Evolutionary conservation across 73 alveolate species (phyloP), one percentile per base, ranked within the genome.

Genomic region (Stentor coeruleus): DNA sequence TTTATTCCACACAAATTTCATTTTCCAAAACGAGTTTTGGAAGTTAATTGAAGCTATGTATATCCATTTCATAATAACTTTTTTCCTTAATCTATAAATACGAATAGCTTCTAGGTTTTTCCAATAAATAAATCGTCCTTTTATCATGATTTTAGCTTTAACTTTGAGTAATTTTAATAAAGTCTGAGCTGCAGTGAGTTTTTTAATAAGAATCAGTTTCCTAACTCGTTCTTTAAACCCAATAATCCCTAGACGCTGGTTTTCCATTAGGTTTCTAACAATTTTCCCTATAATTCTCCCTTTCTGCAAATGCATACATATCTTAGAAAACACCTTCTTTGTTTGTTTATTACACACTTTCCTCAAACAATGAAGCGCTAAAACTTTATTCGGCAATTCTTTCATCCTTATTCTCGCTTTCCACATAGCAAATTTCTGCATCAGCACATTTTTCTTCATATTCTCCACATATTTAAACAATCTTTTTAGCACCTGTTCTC

Each of bases 71-170:
- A 66, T 20, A 0, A 66, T 0, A 33, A 14, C n/a, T 33, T 66
- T 66, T 31, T 66, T 66, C 79, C 33, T 66, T 31, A 66, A 2
- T 1, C 79, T 20, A 26, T 20, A 66, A 66, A 66, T 66, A 1
- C 79, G n/a, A 26, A 66, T 20, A 37, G n/a, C 37, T 66, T 66
- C 79, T 1, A 20, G 26, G 2, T 66, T 20, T 33, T 20, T 20
- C 79, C 79, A 66, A 11, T 20, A 20, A 26, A 20, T 33, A 66
- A 66, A 31, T 66, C 79, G n/a, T 66, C 79, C 79, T 66, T 31
- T 66, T 31, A 66, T 20, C 79, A 66, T 66, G 42, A 66, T 66
- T 66, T 66, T 66, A 20, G 79, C 42, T 2, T 66, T 66, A 15
- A 40, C 42, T 33, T 66, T 31, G n/a, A n/a, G n/a, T n/a, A n/a